These are phyloP conservation scores for Kentomonas sorsogonicus DNA, from an alignment of 208 protist genomes.

Conservation along the genomic window DNA sequence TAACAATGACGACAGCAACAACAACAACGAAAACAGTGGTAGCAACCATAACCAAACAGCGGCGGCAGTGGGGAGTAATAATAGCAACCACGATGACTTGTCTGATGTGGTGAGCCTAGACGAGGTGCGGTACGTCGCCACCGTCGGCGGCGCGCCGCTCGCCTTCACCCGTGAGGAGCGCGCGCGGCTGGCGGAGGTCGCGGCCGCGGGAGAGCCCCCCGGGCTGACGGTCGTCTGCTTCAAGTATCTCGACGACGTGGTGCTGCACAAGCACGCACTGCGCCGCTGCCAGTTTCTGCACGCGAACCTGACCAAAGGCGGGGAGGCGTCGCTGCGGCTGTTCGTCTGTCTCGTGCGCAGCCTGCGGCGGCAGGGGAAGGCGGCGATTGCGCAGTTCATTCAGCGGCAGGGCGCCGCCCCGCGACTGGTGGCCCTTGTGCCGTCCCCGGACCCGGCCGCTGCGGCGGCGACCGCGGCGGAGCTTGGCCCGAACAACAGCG, in stretches of 20 bases:
- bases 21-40: slow-evolving; percentile 9
- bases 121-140: slow-evolving; percentile 16
- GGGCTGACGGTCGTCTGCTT: slow-evolving; percentile 78
- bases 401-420: slow-evolving; percentile 23
- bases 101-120: slow-evolving; percentile 10
- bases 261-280: slow-evolving; percentile 50
- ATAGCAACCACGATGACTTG: too few relatives aligned
- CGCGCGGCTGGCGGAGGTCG: slow-evolving; percentile 23
- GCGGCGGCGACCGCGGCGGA: slow-evolving; percentile 5
- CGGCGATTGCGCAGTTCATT: slow-evolving; percentile 68
- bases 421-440: slow-evolving; percentile 68
- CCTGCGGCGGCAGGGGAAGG: slow-evolving; percentile 40
- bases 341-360: slow-evolving; percentile 64
- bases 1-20: slow-evolving; percentile 15
- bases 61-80: background rate
- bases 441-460: slow-evolving; percentile 26
- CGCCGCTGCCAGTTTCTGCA: slow-evolving; percentile 46
- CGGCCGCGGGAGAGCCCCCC: slow-evolving; percentile 21
- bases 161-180: slow-evolving; percentile 41
- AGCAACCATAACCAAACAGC: background rate
- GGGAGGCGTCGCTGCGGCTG: slow-evolving; percentile 35
- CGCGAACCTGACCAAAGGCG: slow-evolving; percentile 34
- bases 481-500: slow-evolving; percentile 5
- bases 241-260: slow-evolving; percentile 36
- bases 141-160: slow-evolving; percentile 24